Base-by-base conservation (phyloP, 179 eudicot species). In the Silene vulgaris region DNA sequence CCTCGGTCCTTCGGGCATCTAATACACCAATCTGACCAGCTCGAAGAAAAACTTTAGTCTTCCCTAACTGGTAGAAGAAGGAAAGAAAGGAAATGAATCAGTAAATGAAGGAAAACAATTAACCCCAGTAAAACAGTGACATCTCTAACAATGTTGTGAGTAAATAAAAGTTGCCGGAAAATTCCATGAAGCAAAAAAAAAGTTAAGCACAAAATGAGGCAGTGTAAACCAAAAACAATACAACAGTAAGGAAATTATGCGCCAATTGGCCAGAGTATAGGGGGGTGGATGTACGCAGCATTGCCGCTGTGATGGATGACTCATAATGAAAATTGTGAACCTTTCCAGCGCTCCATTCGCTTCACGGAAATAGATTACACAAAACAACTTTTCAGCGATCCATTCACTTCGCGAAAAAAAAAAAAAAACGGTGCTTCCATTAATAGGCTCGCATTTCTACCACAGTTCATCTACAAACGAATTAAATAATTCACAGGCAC, bases 11-110 rank as follows among this genome's bases (percentile, higher is more conserved):
- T 75, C 88, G 90, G n/a, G 88, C 86, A 78, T 95, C 99, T 65
- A 95, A 81, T 59, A 92, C 84, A 69, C 91, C 99, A 74, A 95
- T 92, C 83, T 95, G 97, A 61, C 99, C 99, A 76, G 97, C 96
- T 82, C 99, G 84, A 64, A 95, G 97, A 78, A 95, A 95, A 74
- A 95, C 99, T 85, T 95, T 95, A 17, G 93, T 89, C 84, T 84
- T 92, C 28, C 99, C 99, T 80, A 95, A 82, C 99, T 95, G 80
- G 57, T 78, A 78, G 62, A 69, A 77, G 16, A 43, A 65, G 35
- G 21, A 21, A 30, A 56, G 54, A 63, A 45, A 72, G 45, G 60
- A n/a, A 54, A 65, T n/a, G 37, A 56, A 54, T 56, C 19, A 56
- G 19, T 14, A 56, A 14, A n/a, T 56, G 17, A 56, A 56, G 19